phyloP scores from a whole-genome alignment of 2,329 filamentous ascomycete species.

The Raffaelea albimanens region DNA sequence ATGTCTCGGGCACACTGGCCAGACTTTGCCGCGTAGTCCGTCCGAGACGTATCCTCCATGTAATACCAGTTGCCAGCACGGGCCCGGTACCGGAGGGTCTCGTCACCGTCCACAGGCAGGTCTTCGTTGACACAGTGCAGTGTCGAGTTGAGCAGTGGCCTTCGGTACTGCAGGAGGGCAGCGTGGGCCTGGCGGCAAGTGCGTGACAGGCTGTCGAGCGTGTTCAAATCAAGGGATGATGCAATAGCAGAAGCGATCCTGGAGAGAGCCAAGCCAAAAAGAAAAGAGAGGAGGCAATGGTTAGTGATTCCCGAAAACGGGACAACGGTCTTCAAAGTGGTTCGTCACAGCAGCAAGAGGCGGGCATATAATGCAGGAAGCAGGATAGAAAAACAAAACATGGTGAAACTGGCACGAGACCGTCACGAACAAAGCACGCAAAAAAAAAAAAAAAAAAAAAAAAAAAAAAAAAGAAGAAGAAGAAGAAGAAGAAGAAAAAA shows the following conservation, averaged over 20 bases:
- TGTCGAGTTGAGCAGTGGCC: conserved; percentile 62
- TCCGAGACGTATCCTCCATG: conserved; percentile 40
- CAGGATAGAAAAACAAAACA: not conserved
- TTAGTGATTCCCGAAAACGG: conserved; percentile 11
- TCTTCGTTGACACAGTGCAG: conserved; percentile 71
- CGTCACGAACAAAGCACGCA: not conserved
- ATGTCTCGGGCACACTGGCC: conserved; percentile 78
- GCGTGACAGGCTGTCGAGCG: conserved; percentile 71
- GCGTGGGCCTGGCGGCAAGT: conserved; percentile 73
- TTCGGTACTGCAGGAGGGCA: conserved; percentile 70
- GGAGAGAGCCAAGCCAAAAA: conserved; percentile 13
- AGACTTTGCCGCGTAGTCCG: conserved; percentile 52
- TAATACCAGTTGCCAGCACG: conserved; percentile 50
- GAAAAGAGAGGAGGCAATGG: not conserved
- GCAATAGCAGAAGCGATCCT: conserved; percentile 73
- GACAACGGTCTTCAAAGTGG: not conserved
- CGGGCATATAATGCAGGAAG: conserved; percentile 8
- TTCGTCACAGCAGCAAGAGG: not conserved
- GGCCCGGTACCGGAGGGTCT: conserved; percentile 48
- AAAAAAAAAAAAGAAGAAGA: not conserved
- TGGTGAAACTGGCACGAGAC: no score
- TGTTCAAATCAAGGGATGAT: conserved; percentile 73
- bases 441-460: not conserved
- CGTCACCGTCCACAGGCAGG: conserved; percentile 42
- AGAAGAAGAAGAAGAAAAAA: not conserved